These are phyloP conservation scores for Cryptosporidium ryanae DNA, from an alignment of 169 alveolate genomes.

Conservation along the genomic window DNA sequence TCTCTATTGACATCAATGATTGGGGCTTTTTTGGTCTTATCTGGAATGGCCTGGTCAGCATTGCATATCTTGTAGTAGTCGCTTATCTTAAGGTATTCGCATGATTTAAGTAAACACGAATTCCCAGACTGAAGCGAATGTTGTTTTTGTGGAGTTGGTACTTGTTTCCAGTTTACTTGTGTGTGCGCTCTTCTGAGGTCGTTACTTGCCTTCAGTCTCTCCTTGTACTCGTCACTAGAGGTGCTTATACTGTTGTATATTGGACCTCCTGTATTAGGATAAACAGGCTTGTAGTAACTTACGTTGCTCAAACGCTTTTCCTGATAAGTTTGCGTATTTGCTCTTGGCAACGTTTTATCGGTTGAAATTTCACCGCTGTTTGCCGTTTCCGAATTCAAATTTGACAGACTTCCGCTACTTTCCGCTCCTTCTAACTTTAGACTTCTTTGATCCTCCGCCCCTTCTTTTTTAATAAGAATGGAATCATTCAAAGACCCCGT, in stretches of 20 bases:
- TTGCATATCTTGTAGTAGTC: conserved; percentile 17
- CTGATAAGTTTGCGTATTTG: neutral
- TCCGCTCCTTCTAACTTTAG: too few species aligned
- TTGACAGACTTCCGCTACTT: neutral
- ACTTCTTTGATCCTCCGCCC: too few species aligned
- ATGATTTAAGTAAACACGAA: conserved; percentile 25
- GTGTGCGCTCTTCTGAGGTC: neutral
- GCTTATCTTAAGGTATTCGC: conserved; percentile 22
- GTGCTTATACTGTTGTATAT: conserved; percentile 48
- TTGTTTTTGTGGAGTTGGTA: neutral
- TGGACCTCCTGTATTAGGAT: conserved; percentile 66
- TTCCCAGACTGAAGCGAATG: neutral
- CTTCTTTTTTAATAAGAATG: neutral
- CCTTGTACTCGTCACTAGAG: conserved; percentile 50
- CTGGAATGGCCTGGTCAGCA: neutral
- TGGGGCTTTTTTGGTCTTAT: too few species aligned
- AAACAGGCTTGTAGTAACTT: conserved; percentile 31
- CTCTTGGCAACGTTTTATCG: neutral
- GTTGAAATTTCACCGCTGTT: neutral
- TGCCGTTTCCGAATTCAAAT: neutral
- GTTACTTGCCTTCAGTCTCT: conserved; percentile 15
- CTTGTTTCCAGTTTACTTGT: conserved; percentile 11
- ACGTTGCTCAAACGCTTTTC: neutral
- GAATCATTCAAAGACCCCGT: conserved; percentile 23
- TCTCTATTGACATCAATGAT: neutral